A percentile compares a stretch with the other conserved stretches of the same genome.
phyloP scores from a whole-genome alignment of 2,329 filamentous ascomycete species.

The Pseudocercospora cruenta region DNA sequence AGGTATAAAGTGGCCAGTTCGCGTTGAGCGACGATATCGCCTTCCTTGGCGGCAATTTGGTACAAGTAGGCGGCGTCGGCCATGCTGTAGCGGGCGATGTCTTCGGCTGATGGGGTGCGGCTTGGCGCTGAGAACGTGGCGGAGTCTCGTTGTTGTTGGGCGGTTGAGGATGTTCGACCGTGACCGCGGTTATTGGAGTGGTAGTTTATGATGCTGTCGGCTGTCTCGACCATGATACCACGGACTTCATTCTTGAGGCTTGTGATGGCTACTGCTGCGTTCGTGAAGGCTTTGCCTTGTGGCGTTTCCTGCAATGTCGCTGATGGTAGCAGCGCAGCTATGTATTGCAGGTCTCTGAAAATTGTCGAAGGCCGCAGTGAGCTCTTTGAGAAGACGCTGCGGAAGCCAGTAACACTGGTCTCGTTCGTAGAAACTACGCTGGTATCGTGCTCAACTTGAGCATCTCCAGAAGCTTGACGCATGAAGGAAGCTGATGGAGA shows the following conservation, averaged over 20 bases:
- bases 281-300: constrained; percentile 80
- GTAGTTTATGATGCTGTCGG: constrained; percentile 69
- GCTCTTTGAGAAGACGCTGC: constrained; percentile 48
- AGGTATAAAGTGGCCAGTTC: constrained; percentile 94
- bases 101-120: constrained; percentile 30
- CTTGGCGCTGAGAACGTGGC: constrained; percentile 36
- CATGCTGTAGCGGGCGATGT: constrained; percentile 67
- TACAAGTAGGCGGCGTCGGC: constrained; percentile 86
- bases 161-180: constrained; percentile 37
- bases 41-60: constrained; percentile 91
- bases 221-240: constrained; percentile 77
- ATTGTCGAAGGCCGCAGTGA: constrained; percentile 51
- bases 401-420: constrained; percentile 32
- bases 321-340: constrained; percentile 63
- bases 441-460: background rate
- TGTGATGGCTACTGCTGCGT: constrained; percentile 85
- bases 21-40: constrained; percentile 82
- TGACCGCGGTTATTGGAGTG: constrained; percentile 66
- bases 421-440: constrained; percentile 11
- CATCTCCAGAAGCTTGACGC: background rate
- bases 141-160: constrained; percentile 39
- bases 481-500: constrained; percentile 21
- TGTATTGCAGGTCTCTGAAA: constrained; percentile 57
- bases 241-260: constrained; percentile 85
- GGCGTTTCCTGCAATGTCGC: constrained; percentile 59